phyloP scores from a whole-genome alignment of 1,284 basidiomycete species.

The Lentinula novae-zelandiae region DNA sequence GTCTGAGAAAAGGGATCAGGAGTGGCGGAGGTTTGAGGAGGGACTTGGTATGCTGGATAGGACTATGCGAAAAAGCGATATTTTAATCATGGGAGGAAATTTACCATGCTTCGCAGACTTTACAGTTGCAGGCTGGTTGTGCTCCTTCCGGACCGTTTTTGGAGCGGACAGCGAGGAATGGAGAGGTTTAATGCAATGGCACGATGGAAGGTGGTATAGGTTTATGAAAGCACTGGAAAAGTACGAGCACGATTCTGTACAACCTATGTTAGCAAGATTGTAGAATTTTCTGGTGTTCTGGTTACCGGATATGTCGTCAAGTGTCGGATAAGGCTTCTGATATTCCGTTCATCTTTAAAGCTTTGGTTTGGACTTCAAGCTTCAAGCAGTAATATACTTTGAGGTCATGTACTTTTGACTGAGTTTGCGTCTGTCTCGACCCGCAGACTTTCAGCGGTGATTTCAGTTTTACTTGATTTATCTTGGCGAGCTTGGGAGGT shows the following conservation, averaged over 20 bases:
- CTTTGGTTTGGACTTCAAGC: no score
- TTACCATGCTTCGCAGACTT: slow-evolving; percentile 11
- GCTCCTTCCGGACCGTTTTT: slow-evolving; percentile 3
- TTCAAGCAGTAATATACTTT: no score
- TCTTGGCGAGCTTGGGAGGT: no score
- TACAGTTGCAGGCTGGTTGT: slow-evolving; percentile 3
- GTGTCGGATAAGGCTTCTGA: no score
- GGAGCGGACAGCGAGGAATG: slow-evolving; percentile 11
- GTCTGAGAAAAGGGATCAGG: slow-evolving; percentile 21
- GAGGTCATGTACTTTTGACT: no score
- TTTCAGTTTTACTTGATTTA: no score
- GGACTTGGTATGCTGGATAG: slow-evolving; percentile 21
- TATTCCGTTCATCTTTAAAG: no score
- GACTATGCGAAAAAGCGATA: slow-evolving; percentile 24
- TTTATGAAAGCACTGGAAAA: slow-evolving; percentile 7
- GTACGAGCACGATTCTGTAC: not conserved
- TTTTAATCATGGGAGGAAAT: slow-evolving; percentile 22
- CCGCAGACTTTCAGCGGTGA: no score
- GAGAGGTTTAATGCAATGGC: slow-evolving; percentile 10
- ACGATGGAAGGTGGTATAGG: slow-evolving; percentile 9
- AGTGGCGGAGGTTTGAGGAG: slow-evolving; percentile 23
- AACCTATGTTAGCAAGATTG: not conserved
- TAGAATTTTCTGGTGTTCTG: not conserved
- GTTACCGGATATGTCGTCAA: no score
- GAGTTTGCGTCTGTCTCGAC: no score